phyloP scores from a whole-genome alignment of 208 protist genomes.

The Wallacemonas sp. region DNA sequence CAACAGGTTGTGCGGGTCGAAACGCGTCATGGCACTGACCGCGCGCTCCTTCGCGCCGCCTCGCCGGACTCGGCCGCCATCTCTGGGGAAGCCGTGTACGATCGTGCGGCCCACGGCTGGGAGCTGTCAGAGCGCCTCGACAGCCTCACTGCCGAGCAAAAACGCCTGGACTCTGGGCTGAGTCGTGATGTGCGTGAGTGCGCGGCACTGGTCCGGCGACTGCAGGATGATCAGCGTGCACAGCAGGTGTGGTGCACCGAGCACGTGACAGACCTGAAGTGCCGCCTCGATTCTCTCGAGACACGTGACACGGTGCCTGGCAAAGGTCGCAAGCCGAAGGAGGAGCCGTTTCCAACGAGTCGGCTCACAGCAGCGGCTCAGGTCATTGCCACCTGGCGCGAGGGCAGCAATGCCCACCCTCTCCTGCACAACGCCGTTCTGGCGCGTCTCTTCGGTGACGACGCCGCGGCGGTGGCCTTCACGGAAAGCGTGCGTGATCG shows the following conservation, averaged over 20 bases:
- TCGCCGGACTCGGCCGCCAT: background rate
- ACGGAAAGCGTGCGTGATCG: background rate
- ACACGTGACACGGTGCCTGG: too few relatives aligned
- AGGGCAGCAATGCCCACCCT: background rate
- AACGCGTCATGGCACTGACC: background rate
- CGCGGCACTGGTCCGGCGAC: background rate
- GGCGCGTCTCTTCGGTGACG: constrained; percentile 4
- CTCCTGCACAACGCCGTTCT: background rate
- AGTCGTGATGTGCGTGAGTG: background rate
- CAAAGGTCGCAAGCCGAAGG: too few relatives aligned
- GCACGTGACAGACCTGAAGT: background rate
- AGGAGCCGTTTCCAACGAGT: too few relatives aligned
- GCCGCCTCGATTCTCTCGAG: background rate
- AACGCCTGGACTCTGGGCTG: background rate
- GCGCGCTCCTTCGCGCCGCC: background rate
- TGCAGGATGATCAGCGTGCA: background rate
- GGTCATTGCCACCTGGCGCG: background rate
- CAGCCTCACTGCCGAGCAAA: background rate
- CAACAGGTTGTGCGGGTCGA: constrained; percentile 14
- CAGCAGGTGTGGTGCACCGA: background rate
- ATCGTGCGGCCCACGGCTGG: background rate
- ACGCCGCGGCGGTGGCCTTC: constrained; percentile 1
- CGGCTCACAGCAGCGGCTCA: too few relatives aligned
- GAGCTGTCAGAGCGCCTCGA: background rate
- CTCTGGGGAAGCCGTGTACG: background rate